Percentiles rank a stretch among this genome's conserved stretches.
These are phyloP conservation scores for Zygosaccharomyces sapae DNA, from an alignment of 1,139 yeast genomes.

Conservation along the genomic window DNA sequence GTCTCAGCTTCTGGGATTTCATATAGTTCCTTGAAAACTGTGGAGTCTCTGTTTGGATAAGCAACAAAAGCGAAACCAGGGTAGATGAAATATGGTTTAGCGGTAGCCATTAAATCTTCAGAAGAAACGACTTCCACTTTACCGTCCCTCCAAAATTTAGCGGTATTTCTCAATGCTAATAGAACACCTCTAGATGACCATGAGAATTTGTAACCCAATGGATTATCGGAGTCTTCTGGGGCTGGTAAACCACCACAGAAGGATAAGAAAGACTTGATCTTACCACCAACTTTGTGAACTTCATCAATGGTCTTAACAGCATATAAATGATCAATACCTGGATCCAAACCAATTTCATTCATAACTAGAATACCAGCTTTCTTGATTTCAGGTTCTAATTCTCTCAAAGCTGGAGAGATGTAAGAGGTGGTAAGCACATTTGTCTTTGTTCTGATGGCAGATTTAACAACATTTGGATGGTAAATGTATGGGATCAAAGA, in stretches of 20 bases:
- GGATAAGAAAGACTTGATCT: constrained; percentile 86
- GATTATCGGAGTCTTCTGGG: constrained; percentile 95
- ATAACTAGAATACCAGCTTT: constrained; percentile 85
- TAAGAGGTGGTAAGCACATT: constrained; percentile 95
- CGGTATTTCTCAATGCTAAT: constrained; percentile 90
- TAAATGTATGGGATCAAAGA: constrained; percentile 94
- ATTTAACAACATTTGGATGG: constrained; percentile 88
- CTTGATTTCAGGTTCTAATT: constrained; percentile 70
- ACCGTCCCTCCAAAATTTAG: constrained; percentile 85
- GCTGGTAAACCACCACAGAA: constrained; percentile 99
- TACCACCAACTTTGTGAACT: constrained; percentile 87
- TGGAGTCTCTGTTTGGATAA: constrained; percentile 97
- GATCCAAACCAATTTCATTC: constrained; percentile 95
- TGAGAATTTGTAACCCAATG: constrained; percentile 96
- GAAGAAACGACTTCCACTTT: constrained; percentile 73
- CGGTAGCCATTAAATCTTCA: constrained; percentile 91
- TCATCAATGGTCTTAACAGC: constrained; percentile 98
- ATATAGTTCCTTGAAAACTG: constrained; percentile 87
- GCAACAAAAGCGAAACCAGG: constrained; percentile 94
- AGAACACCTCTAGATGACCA: constrained; percentile 99
- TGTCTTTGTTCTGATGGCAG: constrained; percentile 87
- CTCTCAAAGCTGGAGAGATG: constrained; percentile 86
- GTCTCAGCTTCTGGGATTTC: constrained; percentile 96
- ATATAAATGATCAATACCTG: constrained; percentile 96
- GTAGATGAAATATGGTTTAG: constrained; percentile 90